Evolutionary conservation across 2,329 filamentous ascomycete genomes (phyloP).

Genomic region (Fusarium solani-melongenae): DNA sequence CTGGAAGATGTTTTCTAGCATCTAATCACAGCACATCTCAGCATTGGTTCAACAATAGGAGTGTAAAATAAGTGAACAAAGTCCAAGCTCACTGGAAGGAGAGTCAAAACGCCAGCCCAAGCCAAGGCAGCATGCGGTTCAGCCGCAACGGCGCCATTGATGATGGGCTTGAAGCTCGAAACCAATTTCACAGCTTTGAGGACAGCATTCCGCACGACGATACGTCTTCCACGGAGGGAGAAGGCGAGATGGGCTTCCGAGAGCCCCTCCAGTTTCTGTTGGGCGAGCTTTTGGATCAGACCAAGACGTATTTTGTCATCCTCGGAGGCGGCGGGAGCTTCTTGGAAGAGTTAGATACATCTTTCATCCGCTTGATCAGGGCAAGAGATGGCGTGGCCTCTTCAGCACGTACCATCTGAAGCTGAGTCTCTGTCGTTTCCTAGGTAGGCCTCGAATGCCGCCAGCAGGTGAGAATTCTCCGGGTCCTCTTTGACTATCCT

Average conservation of each 20-base stretch:
- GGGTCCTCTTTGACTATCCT: background rate
- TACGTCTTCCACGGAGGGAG: background rate
- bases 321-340: background rate
- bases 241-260: background rate
- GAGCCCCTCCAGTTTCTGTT: background rate
- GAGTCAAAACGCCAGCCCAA: conserved; percentile 7
- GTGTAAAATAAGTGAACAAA: background rate
- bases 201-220: conserved; percentile 5
- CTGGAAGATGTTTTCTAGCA: background rate
- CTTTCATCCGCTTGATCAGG: too few relatives aligned
- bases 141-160: background rate
- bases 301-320: background rate
- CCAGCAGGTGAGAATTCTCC: background rate
- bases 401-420: background rate
- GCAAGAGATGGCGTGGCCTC: too few relatives aligned
- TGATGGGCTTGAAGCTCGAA: conserved; percentile 3
- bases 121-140: conserved; percentile 15
- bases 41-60: background rate
- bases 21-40: background rate
- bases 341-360: background rate
- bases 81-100: conserved; percentile 7
- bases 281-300: background rate
- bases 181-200: background rate
- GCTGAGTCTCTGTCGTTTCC: too few relatives aligned
- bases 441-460: background rate